phyloP scores from a whole-genome alignment of 2,329 filamentous ascomycete species.

The Daldinia sp. region DNA sequence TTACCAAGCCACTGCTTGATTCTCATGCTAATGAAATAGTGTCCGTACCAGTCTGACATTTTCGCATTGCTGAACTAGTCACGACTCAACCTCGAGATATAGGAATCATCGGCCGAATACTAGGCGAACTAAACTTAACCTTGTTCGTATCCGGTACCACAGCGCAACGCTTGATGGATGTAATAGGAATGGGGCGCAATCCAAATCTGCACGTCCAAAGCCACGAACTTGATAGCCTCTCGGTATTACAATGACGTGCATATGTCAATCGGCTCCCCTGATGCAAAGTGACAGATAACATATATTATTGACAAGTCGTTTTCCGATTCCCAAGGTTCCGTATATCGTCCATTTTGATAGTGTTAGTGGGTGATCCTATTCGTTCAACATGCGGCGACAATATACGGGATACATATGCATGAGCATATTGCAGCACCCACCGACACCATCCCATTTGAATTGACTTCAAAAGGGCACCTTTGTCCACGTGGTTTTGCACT shows the following conservation, averaged over 20 bases:
- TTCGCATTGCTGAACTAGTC: not conserved
- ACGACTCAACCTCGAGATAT: not conserved
- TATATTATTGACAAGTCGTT: slow-evolving; percentile 1
- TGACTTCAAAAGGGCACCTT: not conserved
- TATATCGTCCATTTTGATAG: not conserved
- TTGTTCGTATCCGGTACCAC: not conserved
- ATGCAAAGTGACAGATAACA: not conserved
- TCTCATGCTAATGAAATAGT: not conserved
- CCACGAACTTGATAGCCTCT: not conserved
- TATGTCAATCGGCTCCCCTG: not conserved
- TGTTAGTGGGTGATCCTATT: not conserved
- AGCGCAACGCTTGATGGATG: not conserved
- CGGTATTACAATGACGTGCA: not conserved
- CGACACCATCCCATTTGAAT: not conserved
- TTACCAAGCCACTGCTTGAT: not conserved
- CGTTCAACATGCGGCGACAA: not conserved
- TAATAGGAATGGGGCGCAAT: not conserved
- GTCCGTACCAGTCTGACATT: not conserved
- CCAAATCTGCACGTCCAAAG: not conserved
- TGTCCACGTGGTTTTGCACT: not conserved
- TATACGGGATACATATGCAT: not conserved
- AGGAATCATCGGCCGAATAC: not conserved
- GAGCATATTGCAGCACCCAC: not conserved
- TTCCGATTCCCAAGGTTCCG: not conserved
- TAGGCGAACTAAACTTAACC: not conserved